Conservation (phyloP, 2,329 filamentous ascomycete species). For the Esteya vermicola region DNA sequence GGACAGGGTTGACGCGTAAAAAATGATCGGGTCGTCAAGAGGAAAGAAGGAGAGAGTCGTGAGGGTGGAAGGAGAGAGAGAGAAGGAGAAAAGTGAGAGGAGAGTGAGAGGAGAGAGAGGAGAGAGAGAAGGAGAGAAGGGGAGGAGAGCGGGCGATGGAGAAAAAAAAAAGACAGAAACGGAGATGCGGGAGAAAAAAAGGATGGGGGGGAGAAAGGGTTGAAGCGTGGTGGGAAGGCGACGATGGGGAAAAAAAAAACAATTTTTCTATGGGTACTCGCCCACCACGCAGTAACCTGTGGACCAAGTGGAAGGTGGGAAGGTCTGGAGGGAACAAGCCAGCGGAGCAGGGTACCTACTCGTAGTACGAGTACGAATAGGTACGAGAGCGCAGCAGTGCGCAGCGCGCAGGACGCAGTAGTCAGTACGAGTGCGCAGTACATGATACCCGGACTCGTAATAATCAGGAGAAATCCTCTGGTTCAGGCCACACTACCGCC, state of each 20-base stretch:
- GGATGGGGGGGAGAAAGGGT: constrained; percentile 1
- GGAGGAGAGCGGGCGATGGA: background rate
- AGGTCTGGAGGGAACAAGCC: constrained; percentile 1
- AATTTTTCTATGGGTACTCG: background rate
- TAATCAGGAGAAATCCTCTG: no score
- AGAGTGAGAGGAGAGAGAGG: background rate
- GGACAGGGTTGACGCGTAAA: background rate
- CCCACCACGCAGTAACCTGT: no score
- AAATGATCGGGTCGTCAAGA: background rate
- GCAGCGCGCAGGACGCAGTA: no score
- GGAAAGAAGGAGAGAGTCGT: constrained; percentile 2
- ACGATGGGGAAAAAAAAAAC: constrained; percentile 3
- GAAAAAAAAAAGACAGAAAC: constrained; percentile 3
- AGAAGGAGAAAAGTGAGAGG: background rate
- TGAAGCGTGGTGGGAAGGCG: background rate
- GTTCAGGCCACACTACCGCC: no score
- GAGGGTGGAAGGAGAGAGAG: background rate
- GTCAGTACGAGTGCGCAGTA: no score
- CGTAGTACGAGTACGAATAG: no score
- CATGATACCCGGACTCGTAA: no score
- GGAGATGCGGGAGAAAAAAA: constrained; percentile 4
- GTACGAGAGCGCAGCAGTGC: no score
- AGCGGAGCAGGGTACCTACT: no score
- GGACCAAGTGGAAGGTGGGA: background rate
- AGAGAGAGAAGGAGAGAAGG: background rate